Evolutionary conservation across 2,329 filamentous ascomycete genomes (phyloP).

Genomic region (Onygenales sp.): DNA sequence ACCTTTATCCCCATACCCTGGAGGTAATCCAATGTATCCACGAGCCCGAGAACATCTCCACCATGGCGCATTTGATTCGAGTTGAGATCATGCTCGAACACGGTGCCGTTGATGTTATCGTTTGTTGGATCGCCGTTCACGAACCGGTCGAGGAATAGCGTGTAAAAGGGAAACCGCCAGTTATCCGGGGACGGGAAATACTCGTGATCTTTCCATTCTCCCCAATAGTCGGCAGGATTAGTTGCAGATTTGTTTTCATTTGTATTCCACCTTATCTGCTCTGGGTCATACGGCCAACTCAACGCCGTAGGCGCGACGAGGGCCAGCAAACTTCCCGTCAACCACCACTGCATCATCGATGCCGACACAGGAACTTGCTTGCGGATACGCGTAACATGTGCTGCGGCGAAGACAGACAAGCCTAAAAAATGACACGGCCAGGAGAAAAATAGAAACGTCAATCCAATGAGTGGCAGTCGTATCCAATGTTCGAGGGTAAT

Average conservation of each 20-base stretch:
- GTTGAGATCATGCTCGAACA: slow-evolving; percentile 51
- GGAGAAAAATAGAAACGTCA: neutral
- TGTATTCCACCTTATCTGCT: slow-evolving; percentile 47
- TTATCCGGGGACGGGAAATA: slow-evolving; percentile 49
- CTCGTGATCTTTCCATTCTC: slow-evolving; percentile 44
- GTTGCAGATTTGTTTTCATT: slow-evolving; percentile 50
- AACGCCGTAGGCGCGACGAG: slow-evolving; percentile 17
- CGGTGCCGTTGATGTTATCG: slow-evolving; percentile 52
- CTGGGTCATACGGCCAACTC: slow-evolving; percentile 40
- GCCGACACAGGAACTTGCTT: neutral
- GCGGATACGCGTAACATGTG: neutral
- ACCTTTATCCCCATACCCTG: slow-evolving; percentile 56
- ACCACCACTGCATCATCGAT: slow-evolving; percentile 23
- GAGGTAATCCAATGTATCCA: slow-evolving; percentile 54
- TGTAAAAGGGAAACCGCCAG: slow-evolving; percentile 59
- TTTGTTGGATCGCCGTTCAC: slow-evolving; percentile 57
- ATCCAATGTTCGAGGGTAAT: too few species aligned
- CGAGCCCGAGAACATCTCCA: slow-evolving; percentile 49
- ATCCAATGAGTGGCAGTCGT: too few species aligned
- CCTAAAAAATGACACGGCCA: neutral
- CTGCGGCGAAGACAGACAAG: neutral
- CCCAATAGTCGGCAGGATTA: slow-evolving; percentile 49
- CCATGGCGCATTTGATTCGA: slow-evolving; percentile 56
- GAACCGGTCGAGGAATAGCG: slow-evolving; percentile 54
- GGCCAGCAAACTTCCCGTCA: slow-evolving; percentile 17